A percentile compares a stretch with the other conserved stretches of the same genome.
Conservation (phyloP, 345 rosid genomes). For the Moricandia arvensis region DNA sequence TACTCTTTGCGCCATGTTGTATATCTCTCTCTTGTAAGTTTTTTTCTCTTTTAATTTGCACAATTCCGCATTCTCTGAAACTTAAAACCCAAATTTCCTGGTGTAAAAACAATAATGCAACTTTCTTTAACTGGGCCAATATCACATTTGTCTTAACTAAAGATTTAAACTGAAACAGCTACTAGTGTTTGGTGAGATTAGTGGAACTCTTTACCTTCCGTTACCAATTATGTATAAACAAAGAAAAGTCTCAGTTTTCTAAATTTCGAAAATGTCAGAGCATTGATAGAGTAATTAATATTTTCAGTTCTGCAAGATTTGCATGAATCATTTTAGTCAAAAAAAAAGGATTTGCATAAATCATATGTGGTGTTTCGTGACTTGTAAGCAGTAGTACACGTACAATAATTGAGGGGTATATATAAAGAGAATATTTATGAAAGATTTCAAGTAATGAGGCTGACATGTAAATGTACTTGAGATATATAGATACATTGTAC, state of each 20-base stretch:
- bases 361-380: neutral
- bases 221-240: conserved; percentile 29
- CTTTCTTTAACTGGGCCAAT: neutral
- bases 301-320: neutral
- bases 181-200: neutral
- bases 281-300: conserved; percentile 6
- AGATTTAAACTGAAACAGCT: conserved; percentile 12
- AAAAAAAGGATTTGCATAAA: neutral
- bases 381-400: conserved; percentile 1
- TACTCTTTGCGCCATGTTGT: no score
- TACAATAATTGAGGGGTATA: conserved; percentile 20
- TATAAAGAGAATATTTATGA: conserved; percentile 16
- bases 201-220: neutral
- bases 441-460: conserved; percentile 13
- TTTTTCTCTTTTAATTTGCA: no score
- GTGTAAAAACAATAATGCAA: neutral
- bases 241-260: neutral
- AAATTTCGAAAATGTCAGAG: conserved; percentile 2
- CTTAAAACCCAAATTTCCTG: no score
- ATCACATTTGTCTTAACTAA: conserved; percentile 4
- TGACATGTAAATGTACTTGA: conserved; percentile 34
- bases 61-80: no score
- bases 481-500: conserved; percentile 9
- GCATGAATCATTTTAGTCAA: conserved; percentile 18
- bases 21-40: no score